Conservation (phyloP, 257 asterid genomes). For the Lantana camara region DNA sequence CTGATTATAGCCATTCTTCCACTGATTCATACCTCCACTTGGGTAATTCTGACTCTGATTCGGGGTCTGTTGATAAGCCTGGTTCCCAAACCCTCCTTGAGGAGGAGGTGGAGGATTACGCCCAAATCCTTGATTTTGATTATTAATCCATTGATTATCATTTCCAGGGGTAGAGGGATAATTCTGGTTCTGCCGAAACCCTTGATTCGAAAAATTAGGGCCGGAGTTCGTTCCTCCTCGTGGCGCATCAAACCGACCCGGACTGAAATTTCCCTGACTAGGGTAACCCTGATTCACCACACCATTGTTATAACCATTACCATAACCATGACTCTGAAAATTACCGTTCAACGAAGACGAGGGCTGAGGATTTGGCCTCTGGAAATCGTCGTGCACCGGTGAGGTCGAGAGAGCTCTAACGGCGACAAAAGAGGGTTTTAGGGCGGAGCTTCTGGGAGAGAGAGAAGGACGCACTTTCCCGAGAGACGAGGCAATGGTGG, state of each 20-base stretch:
- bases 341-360: conserved; percentile 32
- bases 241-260: conserved; percentile 30
- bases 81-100: conserved; percentile 53
- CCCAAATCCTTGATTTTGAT: conserved; percentile 43
- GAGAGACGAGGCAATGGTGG: conserved; percentile 24
- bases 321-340: conserved; percentile 44
- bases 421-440: conserved; percentile 30
- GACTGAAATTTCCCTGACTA: conserved; percentile 33
- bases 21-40: conserved; percentile 34
- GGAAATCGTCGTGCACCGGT: conserved; percentile 41
- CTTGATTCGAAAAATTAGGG: conserved; percentile 42
- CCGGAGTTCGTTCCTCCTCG: conserved; percentile 28
- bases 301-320: conserved; percentile 23
- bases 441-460: conserved; percentile 39
- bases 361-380: conserved; percentile 30
- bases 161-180: conserved; percentile 40
- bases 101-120: conserved; percentile 44
- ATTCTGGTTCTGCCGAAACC: conserved; percentile 41
- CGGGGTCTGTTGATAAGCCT: conserved; percentile 34
- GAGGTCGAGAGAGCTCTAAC: conserved; percentile 50
- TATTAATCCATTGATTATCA: conserved; percentile 35
- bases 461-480: conserved; percentile 38
- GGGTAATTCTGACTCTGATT: conserved; percentile 38
- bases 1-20: conserved; percentile 33
- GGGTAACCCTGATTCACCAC: conserved; percentile 45